Percentiles rank a stretch among this genome's conserved stretches.
Evolutionary conservation across 805 yeast species (phyloP).

Genomic region (Kazachstania bromeliacearum): DNA sequence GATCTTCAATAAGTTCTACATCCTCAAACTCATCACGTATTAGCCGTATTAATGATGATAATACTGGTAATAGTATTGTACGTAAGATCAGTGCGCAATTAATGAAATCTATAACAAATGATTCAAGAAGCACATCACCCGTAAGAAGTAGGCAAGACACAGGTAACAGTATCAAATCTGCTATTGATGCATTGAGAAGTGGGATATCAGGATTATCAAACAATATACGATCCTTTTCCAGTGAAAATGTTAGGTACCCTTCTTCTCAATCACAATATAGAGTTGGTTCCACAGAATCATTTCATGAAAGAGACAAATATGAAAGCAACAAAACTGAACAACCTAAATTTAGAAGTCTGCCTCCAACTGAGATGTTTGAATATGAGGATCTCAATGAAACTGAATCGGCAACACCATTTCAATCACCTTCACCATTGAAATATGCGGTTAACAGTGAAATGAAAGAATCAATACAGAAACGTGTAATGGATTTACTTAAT

Average conservation of each 20-base stretch:
- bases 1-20: conserved; percentile 1
- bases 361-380: neutral
- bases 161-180: conserved; percentile 18
- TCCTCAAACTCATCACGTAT: neutral
- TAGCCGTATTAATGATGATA: conserved; percentile 1
- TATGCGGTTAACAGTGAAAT: conserved; percentile 4
- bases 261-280: conserved; percentile 1
- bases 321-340: neutral
- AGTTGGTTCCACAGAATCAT: conserved; percentile 1
- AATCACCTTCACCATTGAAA: conserved; percentile 6
- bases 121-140: conserved; percentile 13
- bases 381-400: neutral
- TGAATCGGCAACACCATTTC: conserved; percentile 1
- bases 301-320: neutral
- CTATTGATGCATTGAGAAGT: conserved; percentile 13
- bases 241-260: conserved; percentile 4
- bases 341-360: conserved; percentile 1
- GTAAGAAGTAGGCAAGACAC: conserved; percentile 20
- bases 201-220: conserved; percentile 9
- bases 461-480: conserved; percentile 40
- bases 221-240: conserved; percentile 5
- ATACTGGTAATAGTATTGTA: conserved; percentile 17
- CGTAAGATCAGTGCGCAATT: conserved; percentile 12
- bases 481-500: conserved; percentile 43
- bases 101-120: conserved; percentile 17